phyloP scores from a whole-genome alignment of 805 yeast genomes.

The Saccharomycodes ludwigii region DNA sequence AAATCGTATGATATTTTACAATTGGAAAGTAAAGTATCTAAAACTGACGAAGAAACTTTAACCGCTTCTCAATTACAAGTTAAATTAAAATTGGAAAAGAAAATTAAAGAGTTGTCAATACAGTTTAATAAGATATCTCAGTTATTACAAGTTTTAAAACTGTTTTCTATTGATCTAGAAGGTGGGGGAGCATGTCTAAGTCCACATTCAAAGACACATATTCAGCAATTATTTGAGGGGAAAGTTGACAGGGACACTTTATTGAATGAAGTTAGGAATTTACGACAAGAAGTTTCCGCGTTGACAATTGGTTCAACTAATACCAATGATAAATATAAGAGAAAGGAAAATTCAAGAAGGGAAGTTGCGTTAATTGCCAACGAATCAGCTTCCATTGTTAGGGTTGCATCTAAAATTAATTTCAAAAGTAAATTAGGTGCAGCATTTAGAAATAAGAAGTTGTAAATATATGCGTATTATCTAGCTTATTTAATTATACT shows the following conservation, averaged over 20 bases:
- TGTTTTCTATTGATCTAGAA: background rate
- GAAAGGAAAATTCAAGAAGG: background rate
- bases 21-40: background rate
- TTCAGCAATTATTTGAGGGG: background rate
- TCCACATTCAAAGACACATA: no score
- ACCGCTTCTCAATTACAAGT: background rate
- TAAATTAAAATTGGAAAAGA: background rate
- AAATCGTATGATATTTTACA: background rate
- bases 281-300: slow-evolving; percentile 17
- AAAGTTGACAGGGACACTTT: slow-evolving; percentile 9
- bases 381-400: no score
- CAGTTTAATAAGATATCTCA: background rate
- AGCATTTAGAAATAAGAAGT: no score
- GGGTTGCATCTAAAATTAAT: no score
- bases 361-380: no score
- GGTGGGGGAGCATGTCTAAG: no score
- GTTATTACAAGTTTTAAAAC: background rate
- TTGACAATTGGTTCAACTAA: no score
- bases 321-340: slow-evolving; percentile 1
- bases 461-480: background rate
- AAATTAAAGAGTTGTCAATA: background rate
- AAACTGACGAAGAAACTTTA: background rate
- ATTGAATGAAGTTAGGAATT: slow-evolving; percentile 11
- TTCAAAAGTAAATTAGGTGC: no score
- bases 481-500: background rate